These are phyloP conservation scores for Hsuehochloa calcarea DNA, from an alignment of 176 grass and related monocot genomes.

Conservation along the genomic window DNA sequence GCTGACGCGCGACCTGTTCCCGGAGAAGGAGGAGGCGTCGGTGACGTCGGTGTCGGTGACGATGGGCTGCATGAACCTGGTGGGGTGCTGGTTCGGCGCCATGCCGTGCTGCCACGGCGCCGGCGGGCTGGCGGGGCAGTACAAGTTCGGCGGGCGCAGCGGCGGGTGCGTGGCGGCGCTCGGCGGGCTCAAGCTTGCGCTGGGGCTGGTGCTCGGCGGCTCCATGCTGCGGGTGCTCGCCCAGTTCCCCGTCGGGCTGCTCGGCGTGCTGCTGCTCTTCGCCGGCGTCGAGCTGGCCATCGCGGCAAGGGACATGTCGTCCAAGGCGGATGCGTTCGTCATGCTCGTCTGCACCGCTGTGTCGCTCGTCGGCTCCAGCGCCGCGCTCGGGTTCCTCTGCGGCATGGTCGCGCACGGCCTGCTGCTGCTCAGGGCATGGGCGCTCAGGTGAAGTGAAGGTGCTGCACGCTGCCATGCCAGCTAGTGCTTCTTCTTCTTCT, in stretches of 20 bases:
- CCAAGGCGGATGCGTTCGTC: slow-evolving; percentile 72
- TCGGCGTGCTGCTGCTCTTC: slow-evolving; percentile 84
- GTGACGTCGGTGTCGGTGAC: slow-evolving; percentile 80
- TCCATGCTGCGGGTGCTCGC: slow-evolving; percentile 66
- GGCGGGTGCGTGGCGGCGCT: slow-evolving; percentile 71
- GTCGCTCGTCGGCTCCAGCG: slow-evolving; percentile 75
- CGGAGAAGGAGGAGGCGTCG: slow-evolving; percentile 38
- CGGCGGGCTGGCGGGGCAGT: slow-evolving; percentile 80
- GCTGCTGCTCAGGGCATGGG: slow-evolving; percentile 50
- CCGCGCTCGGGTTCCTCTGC: slow-evolving; percentile 77
- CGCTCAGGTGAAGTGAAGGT: not conserved
- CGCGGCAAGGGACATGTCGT: slow-evolving; percentile 77
- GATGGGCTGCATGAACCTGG: slow-evolving; percentile 82
- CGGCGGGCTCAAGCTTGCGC: slow-evolving; percentile 59
- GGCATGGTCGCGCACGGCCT: slow-evolving; percentile 52
- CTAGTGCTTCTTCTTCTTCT: no score
- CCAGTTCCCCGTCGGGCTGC: slow-evolving; percentile 64
- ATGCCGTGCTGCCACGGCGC: slow-evolving; percentile 96
- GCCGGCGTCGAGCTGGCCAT: slow-evolving; percentile 71
- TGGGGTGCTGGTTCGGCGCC: slow-evolving; percentile 91
- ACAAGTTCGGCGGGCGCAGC: slow-evolving; percentile 72
- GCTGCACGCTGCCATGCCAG: no score
- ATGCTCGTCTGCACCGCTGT: slow-evolving; percentile 77
- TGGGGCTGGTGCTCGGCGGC: slow-evolving; percentile 60
- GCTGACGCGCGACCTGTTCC: slow-evolving; percentile 76